Evolutionary conservation across 2,329 filamentous ascomycete species (phyloP), one percentile per base, ranked within the genome.

Genomic region (Xylaria sp.): DNA sequence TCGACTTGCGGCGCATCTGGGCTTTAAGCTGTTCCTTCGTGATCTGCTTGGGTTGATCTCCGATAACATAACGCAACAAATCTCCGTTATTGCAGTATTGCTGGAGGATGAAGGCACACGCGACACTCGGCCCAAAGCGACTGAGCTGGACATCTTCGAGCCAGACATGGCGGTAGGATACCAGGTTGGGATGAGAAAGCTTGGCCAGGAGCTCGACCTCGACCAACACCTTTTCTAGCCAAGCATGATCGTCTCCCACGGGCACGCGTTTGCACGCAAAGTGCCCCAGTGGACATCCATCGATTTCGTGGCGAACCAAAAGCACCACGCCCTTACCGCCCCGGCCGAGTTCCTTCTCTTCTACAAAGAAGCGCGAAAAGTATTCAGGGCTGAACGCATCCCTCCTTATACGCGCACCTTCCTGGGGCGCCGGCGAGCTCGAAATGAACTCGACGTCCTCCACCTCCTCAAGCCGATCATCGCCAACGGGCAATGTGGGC

Each of bases 251-350:
- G 67, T 99, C 89, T 13, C 94, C 90, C 2, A 99, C 94, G 0
- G 94, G 95, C 0, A 99, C 92, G 42, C 95, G 86, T 74, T 99
- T 99, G 78, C 94, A 99, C 11, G 94, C 94, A 72, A 96, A 99
- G 60, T 94, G 84, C 1, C 94, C 94, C 1, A 99, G 79, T 26
- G 87, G 83, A 41, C 96, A 93, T 19, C 91, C 88, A 70, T 97
- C 94, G 53, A 99, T 85, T 62, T 96, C 82, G 73, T 99, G 94
- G 55, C 90, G 86, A 8, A 99, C 94, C n/a, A 97, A 80, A 43
- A 99, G 74, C 1, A 99, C 94, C 2, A 99, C 92, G 0, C 94
- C 94, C 69, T 96, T 96, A 2, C 95, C 94, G 19, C 95, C 94
- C 66, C 89, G 84, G 0, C 94, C 94, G 0, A 99, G 79, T 66